These are phyloP conservation scores for Mucor racemosus DNA, from an alignment of 371 early-diverging fungal species.

Conservation along the genomic window DNA sequence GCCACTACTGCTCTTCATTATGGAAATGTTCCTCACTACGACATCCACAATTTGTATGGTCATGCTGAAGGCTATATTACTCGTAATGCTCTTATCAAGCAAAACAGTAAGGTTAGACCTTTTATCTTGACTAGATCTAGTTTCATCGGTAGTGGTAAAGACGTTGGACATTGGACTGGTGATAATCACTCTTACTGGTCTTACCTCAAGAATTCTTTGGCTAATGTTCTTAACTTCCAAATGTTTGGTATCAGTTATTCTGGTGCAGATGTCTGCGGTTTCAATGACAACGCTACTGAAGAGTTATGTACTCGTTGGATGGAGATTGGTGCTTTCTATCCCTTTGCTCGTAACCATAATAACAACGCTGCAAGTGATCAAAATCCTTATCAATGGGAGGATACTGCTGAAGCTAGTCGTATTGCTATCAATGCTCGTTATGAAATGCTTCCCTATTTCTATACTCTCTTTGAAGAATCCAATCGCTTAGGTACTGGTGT, in stretches of 20 bases:
- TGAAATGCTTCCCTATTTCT: constrained; percentile 67
- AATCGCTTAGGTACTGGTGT: constrained; percentile 48
- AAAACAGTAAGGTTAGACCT: constrained; percentile 59
- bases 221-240: constrained; percentile 67
- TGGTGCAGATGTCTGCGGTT: constrained; percentile 79
- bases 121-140: constrained; percentile 77
- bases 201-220: constrained; percentile 59
- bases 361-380: constrained; percentile 36
- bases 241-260: constrained; percentile 70
- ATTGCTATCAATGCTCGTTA: constrained; percentile 64
- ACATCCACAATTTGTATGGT: constrained; percentile 72
- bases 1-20: constrained; percentile 62
- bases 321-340: constrained; percentile 77
- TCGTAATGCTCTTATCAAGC: constrained; percentile 39
- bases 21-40: constrained; percentile 59
- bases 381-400: constrained; percentile 63
- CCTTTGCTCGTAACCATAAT: constrained; percentile 79
- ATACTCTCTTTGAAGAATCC: constrained; percentile 67
- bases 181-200: constrained; percentile 61
- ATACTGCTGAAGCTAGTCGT: constrained; percentile 54
- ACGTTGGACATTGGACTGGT: constrained; percentile 71
- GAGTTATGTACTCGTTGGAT: constrained; percentile 73
- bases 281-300: constrained; percentile 61
- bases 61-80: constrained; percentile 61
- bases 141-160: constrained; percentile 70